Base-by-base conservation (phyloP, 495 filamentous ascomycete species). In the Beverwykella pulmonaria region DNA sequence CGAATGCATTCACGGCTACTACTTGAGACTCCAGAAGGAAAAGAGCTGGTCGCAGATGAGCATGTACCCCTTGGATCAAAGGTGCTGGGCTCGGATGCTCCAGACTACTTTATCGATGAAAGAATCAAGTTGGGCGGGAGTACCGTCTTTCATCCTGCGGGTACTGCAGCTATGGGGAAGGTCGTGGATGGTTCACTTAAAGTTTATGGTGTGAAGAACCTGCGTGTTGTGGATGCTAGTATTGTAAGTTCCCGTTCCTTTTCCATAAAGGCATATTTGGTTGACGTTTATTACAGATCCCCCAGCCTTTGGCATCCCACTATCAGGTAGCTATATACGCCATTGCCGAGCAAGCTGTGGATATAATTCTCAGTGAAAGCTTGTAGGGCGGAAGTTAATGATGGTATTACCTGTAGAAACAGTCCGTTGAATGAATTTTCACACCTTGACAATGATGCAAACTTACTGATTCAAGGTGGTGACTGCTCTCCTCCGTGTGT, bases 181-280 rank as follows among this genome's bases (percentile, higher is more conserved):
- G 76, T 77, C 19, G 72, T 76, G 0, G 75, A 78, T 59, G 66
- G 56, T 0, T 65, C 63, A 50, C 56, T 76, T 17, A 74, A 64
- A 39, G 76, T 78, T 0, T 68, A 71, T 15, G 74, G 75, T 6
- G 71, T 73, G 0, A 59, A 70, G 47, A 55, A 61, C 5, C 52
- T 77, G 9, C 53, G 76, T 2, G 72, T 78, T 12, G 69, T 75
- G 22, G 75, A 77, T 66, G 76, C 75, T 0, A 73, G 70, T 26
- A 63, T 78, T 0, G 62, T 70, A 34, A 69, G 66, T 69, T 2
- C 20, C 20, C 53, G 1, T 10, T 26, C 27, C 22, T 12, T 14
- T n/a, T 17, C 1, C 22, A 48, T 15, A 44, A 7, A 12, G 10
- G 6, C 19, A n/a, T 23, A 25, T 4, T 20, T 15, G 25, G 26